Percentiles rank a stretch among this genome's conserved stretches.
phyloP scores from a whole-genome alignment of 2,329 filamentous ascomycete species.

The Penicillium sumatraense region DNA sequence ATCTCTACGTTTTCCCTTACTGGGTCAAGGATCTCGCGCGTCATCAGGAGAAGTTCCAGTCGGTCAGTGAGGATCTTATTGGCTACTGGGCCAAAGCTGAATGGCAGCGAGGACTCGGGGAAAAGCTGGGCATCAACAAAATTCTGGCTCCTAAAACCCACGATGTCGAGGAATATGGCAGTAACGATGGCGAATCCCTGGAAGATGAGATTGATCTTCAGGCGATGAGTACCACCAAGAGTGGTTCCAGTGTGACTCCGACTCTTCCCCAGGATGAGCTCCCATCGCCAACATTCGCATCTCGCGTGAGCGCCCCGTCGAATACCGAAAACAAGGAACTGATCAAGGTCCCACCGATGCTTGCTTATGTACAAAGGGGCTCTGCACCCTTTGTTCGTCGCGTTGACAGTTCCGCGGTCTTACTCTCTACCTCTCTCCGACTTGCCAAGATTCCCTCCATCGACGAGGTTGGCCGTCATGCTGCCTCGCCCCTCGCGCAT shows the following conservation, averaged over 20 bases:
- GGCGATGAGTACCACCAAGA: slow-evolving; percentile 58
- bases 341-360: slow-evolving; percentile 56
- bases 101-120: slow-evolving; percentile 81
- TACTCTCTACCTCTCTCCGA: slow-evolving; percentile 80
- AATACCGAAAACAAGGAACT: slow-evolving; percentile 7
- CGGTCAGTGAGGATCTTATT: slow-evolving; percentile 86
- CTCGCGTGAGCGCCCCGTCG: slow-evolving; percentile 32
- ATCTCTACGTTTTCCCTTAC: slow-evolving; percentile 90
- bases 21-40: slow-evolving; percentile 88
- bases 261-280: slow-evolving; percentile 9
- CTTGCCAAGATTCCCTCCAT: slow-evolving; percentile 78
- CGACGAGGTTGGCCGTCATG: slow-evolving; percentile 62
- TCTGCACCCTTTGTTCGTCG: slow-evolving; percentile 74
- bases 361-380: slow-evolving; percentile 75
- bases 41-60: slow-evolving; percentile 80
- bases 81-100: slow-evolving; percentile 95
- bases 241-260: slow-evolving; percentile 24
- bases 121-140: slow-evolving; percentile 74
- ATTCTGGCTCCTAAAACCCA: slow-evolving; percentile 60
- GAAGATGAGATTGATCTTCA: slow-evolving; percentile 61
- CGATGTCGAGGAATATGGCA: slow-evolving; percentile 45
- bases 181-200: slow-evolving; percentile 44
- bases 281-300: slow-evolving; percentile 26
- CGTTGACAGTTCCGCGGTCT: slow-evolving; percentile 82
- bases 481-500: slow-evolving; percentile 76